Base-by-base conservation (phyloP, 768 basidiomycete species). In the Tricholoma matsutake region DNA sequence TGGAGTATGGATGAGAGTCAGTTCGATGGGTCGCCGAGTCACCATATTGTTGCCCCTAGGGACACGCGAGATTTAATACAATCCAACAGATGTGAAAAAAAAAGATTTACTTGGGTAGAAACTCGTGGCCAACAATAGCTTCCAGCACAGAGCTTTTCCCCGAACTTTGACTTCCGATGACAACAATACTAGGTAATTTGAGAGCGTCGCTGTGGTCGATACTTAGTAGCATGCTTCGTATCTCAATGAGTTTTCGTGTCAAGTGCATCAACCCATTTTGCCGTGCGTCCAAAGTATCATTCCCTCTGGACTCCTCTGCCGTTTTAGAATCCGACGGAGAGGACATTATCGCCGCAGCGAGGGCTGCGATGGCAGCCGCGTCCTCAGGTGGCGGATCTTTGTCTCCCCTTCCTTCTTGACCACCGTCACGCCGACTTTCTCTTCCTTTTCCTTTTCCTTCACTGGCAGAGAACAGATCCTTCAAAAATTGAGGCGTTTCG, bases 131-230 rank as follows among this genome's bases (percentile, higher is more conserved):
- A 29, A 99, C 97, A 62, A 99, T 92, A 5, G 97, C 90, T 74
- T 99, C 97, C 62, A 99, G 76, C 0, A 99, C 97, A 28, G 94
- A 96, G 67, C 95, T 98, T 80, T 99, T 99, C 10, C 97, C 97
- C 2, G 94, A 96, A 73, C 95, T 97, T 78, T 99, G 97, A 72
- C 94, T 96, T 10, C 97, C 97, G 63, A 99, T 92, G 52, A 98
- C 97, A 45, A 98, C 97, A 63, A 99, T 98, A 67, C 94, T 96
- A 1, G 97, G 97, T 18, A 99, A 78, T 68, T 95, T 98, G 66
- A 99, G 82, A 6, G 89, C 85, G 65, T 98, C 96, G 64, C 89
- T 94, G 74, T 98, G 94, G 75, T 98, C 97, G 58, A 98, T 96
- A 68, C 92, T 90, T 22, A 98, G 79, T n/a, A 99, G 79, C 83